phyloP scores from a whole-genome alignment of 1,284 basidiomycete genomes.

The Heterobasidion irregulare region DNA sequence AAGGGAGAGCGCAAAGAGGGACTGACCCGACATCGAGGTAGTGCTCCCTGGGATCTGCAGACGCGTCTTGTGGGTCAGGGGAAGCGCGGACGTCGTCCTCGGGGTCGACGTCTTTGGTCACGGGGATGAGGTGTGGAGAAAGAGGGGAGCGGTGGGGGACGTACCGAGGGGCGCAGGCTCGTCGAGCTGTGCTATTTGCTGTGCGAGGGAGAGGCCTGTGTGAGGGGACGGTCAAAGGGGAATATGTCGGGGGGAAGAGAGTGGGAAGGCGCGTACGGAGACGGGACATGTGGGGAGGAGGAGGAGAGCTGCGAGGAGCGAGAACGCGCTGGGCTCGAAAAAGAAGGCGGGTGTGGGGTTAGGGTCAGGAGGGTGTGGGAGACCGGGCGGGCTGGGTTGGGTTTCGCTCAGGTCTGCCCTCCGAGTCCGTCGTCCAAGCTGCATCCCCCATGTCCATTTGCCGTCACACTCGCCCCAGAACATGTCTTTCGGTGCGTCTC shows the following conservation, averaged over 20 bases:
- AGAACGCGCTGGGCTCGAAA: not conserved
- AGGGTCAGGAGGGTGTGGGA: not conserved
- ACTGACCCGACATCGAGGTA: conserved; percentile 79
- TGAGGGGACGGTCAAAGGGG: conserved; percentile 7
- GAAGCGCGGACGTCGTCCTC: conserved; percentile 45
- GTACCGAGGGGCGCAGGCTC: conserved; percentile 61
- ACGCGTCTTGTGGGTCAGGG: conserved; percentile 8
- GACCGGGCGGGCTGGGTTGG: too few species aligned
- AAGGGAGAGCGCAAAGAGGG: conserved; percentile 2
- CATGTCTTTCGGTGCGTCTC: not conserved
- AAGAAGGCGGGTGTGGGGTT: not conserved
- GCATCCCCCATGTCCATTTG: conserved; percentile 5
- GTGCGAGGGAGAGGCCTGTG: conserved; percentile 60
- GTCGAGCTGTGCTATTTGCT: conserved; percentile 77
- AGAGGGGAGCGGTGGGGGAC: conserved; percentile 15
- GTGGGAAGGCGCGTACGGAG: conserved; percentile 9
- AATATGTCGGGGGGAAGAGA: conserved; percentile 9
- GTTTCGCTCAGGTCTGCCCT: not conserved
- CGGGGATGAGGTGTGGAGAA: conserved; percentile 9
- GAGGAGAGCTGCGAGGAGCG: not conserved
- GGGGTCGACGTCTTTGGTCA: conserved; percentile 63
- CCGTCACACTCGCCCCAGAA: conserved; percentile 7
- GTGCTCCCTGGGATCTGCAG: conserved; percentile 51
- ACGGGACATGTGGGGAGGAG: conserved; percentile 11
- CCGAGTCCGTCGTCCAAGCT: not conserved